Base-by-base conservation (phyloP, 371 early-diverging fungal genomes). In the Mucor irregularis region DNA sequence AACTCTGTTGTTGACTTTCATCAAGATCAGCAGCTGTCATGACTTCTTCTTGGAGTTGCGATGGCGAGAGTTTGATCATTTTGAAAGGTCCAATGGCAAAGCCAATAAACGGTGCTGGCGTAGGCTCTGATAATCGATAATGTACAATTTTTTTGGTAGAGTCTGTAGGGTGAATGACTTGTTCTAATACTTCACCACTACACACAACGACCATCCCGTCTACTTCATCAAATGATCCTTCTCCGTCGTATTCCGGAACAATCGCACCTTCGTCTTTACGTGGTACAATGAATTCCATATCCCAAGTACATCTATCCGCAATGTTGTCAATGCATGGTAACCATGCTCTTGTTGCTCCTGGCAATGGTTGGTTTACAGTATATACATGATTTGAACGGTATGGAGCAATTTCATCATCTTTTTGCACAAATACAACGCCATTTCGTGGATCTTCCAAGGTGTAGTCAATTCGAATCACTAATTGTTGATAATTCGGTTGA, bases 311-410 rank as follows among this genome's bases (percentile, higher is more conserved):
- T 53, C 90, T 71, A 39, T 89, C 90, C 13, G 85, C 80, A 7
- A 84, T 58, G 17, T 78, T 71, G 62, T 96, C 95, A 37, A 93
- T 62, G 63, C 95, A 95, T 1, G 97, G 97, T 39, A 95, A 73
- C 96, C 96, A 95, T 34, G 82, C 62, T 2, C 97, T 85, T 5
- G 93, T 85, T 25, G 80, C 83, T 4, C 91, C 90, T 29, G 91
- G 88, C 8, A 83, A 61, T 19, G 87, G 83, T 40, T 86, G 88
- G 59, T 91, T 89, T 50, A 88, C 83, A 5, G 92, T 92, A 69
- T 91, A 91, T 60, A 89, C 69, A 66, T 90, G 86, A 46, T 86
- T 82, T 46, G 76, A 69, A 17, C 82, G 69, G 54, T 78, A 75
- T 30, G 85, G 82, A 19, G 82, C 81, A 40, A 77, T 74, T 14